Evolutionary conservation across 371 early-diverging fungal species (phyloP).

Genomic region (Modicella reniformis): DNA sequence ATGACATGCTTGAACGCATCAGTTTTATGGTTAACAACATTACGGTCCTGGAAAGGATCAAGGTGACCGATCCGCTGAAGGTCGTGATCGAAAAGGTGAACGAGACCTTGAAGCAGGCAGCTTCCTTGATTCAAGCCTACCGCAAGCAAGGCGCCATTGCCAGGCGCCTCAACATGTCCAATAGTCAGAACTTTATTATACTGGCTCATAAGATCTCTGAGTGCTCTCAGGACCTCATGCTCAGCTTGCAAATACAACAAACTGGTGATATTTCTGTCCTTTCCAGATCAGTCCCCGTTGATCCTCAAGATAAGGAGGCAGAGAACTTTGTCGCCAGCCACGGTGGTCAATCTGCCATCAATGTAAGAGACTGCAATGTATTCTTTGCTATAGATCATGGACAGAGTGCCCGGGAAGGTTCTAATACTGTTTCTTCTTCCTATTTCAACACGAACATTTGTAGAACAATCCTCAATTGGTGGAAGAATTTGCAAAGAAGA

Average conservation of each 20-base stretch:
- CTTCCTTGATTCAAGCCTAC: constrained; percentile 58
- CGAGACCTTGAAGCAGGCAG: constrained; percentile 52
- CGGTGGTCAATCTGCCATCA: constrained; percentile 51
- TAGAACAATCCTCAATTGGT: constrained; percentile 57
- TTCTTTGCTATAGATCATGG: background rate
- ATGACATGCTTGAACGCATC: constrained; percentile 61
- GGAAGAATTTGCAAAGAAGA: constrained; percentile 56
- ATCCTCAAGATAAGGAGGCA: constrained; percentile 57
- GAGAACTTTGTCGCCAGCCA: constrained; percentile 51
- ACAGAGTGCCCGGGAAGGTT: background rate
- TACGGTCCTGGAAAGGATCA: constrained; percentile 53
- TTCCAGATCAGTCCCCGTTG: constrained; percentile 42
- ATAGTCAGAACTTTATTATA: constrained; percentile 55
- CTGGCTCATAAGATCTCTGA: constrained; percentile 48
- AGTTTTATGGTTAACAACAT: constrained; percentile 60
- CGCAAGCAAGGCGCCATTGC: constrained; percentile 60
- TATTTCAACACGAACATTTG: background rate
- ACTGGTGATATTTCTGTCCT: constrained; percentile 58
- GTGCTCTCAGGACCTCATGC: constrained; percentile 58
- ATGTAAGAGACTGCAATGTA: constrained; percentile 24
- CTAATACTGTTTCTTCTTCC: background rate
- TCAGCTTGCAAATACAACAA: constrained; percentile 62
- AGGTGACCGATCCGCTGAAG: constrained; percentile 34
- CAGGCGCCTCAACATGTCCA: constrained; percentile 59
- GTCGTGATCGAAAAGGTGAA: constrained; percentile 55